phyloP scores from a whole-genome alignment of 1,284 basidiomycete species.

The Phylloboletellus chloephorus region DNA sequence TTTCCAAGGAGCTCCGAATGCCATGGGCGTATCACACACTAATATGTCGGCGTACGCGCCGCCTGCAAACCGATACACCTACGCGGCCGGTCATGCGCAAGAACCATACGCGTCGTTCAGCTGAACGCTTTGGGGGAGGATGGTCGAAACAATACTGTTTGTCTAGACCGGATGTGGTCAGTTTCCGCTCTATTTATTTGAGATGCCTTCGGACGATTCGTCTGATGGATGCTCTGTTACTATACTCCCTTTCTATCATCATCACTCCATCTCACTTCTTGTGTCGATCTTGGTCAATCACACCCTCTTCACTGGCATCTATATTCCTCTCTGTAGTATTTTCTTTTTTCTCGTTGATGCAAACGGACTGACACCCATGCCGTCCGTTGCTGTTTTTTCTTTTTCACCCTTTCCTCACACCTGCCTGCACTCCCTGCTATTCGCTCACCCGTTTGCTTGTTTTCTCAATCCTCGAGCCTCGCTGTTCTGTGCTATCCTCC shows the following conservation, averaged over 20 bases:
- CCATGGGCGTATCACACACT: conserved; percentile 17
- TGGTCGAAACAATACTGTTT: conserved; percentile 1
- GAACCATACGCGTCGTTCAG: conserved; percentile 22
- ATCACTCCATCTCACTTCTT: conserved; percentile 14
- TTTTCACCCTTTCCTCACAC: conserved; percentile 1
- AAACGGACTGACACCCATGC: conserved; percentile 11
- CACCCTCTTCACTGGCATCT: conserved; percentile 6
- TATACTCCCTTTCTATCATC: conserved; percentile 3
- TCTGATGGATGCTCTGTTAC: conserved; percentile 11
- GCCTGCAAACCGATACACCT: conserved; percentile 21
- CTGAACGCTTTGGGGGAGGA: conserved; percentile 7
- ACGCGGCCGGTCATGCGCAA: conserved; percentile 23
- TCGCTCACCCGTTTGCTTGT: conserved; percentile 8
- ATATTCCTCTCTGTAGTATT: conserved; percentile 17
- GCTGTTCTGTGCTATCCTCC: conserved; percentile 12
- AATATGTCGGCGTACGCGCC: conserved; percentile 17
- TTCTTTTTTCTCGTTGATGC: conserved; percentile 8
- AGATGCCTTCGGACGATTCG: conserved; percentile 7
- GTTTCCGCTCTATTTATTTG: conserved; percentile 10
- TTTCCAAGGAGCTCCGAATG: conserved; percentile 15
- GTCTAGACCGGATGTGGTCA: neutral
- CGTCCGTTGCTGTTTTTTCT: conserved; percentile 8
- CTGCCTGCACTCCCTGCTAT: conserved; percentile 1
- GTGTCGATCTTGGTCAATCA: conserved; percentile 12
- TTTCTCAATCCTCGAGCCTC: conserved; percentile 7